A percentile compares a stretch with the other conserved stretches of the same genome.
Conservation (phyloP, 2,329 filamentous ascomycete genomes). For the Exophiala mesophila region DNA sequence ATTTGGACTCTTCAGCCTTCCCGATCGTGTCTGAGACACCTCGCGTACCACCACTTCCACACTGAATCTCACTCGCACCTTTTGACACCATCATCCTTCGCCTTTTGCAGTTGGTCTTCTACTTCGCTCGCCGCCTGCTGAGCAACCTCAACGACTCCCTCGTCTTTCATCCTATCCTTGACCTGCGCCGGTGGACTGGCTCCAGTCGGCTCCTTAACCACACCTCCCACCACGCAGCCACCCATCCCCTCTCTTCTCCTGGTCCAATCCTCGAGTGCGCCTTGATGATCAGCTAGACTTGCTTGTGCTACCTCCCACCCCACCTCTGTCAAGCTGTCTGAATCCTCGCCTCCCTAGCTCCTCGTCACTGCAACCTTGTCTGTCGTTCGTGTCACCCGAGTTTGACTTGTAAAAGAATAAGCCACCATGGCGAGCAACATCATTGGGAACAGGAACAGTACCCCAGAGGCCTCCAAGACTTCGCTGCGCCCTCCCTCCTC, state of each 20-base stretch:
- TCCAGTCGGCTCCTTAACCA: constrained; percentile 19
- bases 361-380: constrained; percentile 2
- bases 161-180: constrained; percentile 2
- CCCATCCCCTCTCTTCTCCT: too few relatives aligned
- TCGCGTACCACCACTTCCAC: constrained; percentile 12
- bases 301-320: constrained; percentile 15
- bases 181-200: constrained; percentile 19
- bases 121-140: background rate
- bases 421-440: constrained; percentile 57
- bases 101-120: background rate
- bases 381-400: constrained; percentile 10
- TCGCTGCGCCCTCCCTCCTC: constrained; percentile 80
- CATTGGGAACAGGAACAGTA: constrained; percentile 90
- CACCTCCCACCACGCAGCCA: constrained; percentile 4
- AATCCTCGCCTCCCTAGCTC: constrained; percentile 5
- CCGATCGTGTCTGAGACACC: constrained; percentile 22
- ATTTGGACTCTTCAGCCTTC: too few relatives aligned
- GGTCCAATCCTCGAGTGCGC: background rate
- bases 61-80: constrained; percentile 7
- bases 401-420: constrained; percentile 3
- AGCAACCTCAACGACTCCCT: constrained; percentile 10
- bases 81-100: background rate
- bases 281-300: constrained; percentile 21
- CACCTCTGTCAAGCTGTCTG: constrained; percentile 11
- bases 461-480: constrained; percentile 80